Evolutionary conservation across 495 filamentous ascomycete genomes (phyloP), one percentile per base, ranked within the genome.

Genomic region (Neurospora tetraspora): DNA sequence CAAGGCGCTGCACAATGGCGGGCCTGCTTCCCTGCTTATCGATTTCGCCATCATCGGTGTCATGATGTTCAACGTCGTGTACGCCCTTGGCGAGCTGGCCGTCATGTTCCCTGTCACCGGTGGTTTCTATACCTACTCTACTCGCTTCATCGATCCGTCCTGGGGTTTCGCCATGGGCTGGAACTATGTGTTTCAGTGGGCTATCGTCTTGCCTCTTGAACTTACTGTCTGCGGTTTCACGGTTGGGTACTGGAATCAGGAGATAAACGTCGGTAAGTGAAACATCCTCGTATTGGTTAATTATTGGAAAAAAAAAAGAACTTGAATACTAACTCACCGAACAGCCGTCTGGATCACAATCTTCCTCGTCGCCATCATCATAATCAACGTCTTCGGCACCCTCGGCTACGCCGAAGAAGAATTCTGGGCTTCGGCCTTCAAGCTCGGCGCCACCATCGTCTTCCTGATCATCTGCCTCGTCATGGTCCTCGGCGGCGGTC

Each of bases 151-250:
- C 74, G 90, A 93, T 74, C 89, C 91, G 12, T 90, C 90, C 71
- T 88, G 93, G 86, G 93, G 93, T 69, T 96, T 97, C 79, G 91
- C 93, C 74, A 94, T 97, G 85, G 93, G 93, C 71, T 93, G 90
- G 89, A 89, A 92, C 78, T 93, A 93, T 77, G 87, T 89, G 71
- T 82, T 91, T 69, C 84, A 87, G 77, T 93, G 91, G 91, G 79
- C 83, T 53, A 80, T 87, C 59, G 85, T 89, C 45, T 79, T 89
- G 38, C 86, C 86, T 43, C 82, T 89, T 23, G 88, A 89, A 76
- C 76, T 88, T 2, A 87, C 85, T 0, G 86, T 87, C 2, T 87
- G 85, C 36, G 76, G 83, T 71, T 82, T 89, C 34, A 86, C 89
- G 38, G 84, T 91, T 27, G 69, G 78, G 0, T 92, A 89, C 76